These are phyloP conservation scores for Leccinum barrowsii DNA, from an alignment of 768 basidiomycete genomes.

Conservation along the genomic window DNA sequence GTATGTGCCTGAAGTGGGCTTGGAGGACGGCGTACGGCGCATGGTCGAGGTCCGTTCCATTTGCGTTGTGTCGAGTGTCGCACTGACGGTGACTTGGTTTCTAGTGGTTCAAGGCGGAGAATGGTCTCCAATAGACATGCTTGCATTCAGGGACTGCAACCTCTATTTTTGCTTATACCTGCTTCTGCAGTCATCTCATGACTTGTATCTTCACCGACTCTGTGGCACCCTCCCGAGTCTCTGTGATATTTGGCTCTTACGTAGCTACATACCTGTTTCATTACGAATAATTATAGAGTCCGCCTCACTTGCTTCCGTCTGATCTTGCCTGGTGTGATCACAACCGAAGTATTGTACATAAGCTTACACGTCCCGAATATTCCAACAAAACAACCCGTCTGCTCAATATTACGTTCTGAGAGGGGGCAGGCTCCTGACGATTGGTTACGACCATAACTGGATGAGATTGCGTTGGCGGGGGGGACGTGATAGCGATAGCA, in stretches of 20 bases:
- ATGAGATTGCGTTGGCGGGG: not conserved
- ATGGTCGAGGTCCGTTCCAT: slow-evolving; percentile 64
- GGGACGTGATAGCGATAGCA: not conserved
- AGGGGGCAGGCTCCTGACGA: not conserved
- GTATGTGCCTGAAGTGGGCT: slow-evolving; percentile 86
- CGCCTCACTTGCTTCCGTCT: not conserved
- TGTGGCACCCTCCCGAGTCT: not conserved
- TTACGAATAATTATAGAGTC: not conserved
- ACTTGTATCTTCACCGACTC: not conserved
- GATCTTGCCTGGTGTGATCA: not conserved
- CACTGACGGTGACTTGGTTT: not conserved
- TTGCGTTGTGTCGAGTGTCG: not conserved
- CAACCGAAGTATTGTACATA: not conserved
- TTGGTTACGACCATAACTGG: not conserved
- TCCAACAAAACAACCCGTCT: not conserved
- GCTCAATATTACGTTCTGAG: not conserved
- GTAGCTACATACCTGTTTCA: not conserved
- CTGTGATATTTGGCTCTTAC: not conserved
- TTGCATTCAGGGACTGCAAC: not conserved
- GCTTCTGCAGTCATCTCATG: not conserved
- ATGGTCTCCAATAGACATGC: slow-evolving; percentile 22
- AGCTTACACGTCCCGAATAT: not conserved
- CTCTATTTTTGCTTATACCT: not conserved
- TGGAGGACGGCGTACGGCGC: slow-evolving; percentile 82
- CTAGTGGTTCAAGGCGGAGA: slow-evolving; percentile 32